Evolutionary conservation across 2,329 filamentous ascomycete genomes (phyloP).

Genomic region (Leptodontidium sp.): DNA sequence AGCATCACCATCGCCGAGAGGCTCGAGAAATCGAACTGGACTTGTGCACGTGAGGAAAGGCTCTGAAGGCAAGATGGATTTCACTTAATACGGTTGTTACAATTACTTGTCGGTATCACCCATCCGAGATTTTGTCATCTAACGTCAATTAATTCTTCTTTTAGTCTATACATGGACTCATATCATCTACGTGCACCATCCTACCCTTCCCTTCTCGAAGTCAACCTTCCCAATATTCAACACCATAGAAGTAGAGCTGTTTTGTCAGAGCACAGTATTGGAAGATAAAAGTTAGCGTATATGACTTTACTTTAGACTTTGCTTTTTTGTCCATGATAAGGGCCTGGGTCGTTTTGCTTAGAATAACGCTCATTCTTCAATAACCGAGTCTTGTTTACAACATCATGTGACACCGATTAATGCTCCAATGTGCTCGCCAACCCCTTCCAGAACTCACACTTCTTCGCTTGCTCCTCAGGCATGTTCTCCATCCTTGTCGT

Average conservation of each 20-base stretch:
- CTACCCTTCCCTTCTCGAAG: no score
- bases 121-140: background rate
- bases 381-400: background rate
- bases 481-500: conserved; percentile 43
- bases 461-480: conserved; percentile 34
- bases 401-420: conserved; percentile 16
- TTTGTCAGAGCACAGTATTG: no score
- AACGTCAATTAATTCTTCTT: no score
- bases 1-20: conserved; percentile 28
- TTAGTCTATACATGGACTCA: no score
- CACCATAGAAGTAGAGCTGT: no score
- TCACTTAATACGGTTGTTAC: background rate
- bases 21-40: conserved; percentile 29
- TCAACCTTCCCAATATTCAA: no score
- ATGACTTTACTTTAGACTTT: background rate
- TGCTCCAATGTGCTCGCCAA: conserved; percentile 36
- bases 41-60: background rate
- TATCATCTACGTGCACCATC: no score
- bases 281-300: no score
- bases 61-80: background rate
- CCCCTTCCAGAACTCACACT: conserved; percentile 43
- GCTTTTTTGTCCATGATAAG: background rate
- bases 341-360: background rate
- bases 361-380: background rate
- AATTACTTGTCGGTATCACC: background rate